Conservation (phyloP, 1,284 basidiomycete genomes). For the Paramarasmius palmivorus region DNA sequence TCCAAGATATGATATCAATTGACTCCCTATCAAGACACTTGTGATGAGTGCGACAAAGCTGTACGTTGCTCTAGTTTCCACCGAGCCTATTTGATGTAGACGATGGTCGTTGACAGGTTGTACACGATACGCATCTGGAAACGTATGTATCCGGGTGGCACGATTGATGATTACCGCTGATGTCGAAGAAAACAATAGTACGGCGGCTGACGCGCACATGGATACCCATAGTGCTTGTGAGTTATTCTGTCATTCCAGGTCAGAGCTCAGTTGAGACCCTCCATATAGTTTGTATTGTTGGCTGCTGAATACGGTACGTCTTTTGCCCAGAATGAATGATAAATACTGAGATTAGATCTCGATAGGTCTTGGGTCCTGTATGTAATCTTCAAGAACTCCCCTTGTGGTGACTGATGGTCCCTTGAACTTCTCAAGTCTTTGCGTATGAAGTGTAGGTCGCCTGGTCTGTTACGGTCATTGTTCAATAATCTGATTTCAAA, state of each 20-base stretch:
- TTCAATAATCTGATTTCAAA: neutral
- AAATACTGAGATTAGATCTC: neutral
- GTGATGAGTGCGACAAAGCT: slow-evolving; percentile 13
- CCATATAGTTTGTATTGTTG: neutral
- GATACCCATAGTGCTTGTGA: slow-evolving; percentile 11
- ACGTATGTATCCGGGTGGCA: slow-evolving; percentile 3
- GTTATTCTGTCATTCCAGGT: neutral
- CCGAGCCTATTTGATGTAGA: neutral
- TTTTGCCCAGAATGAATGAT: neutral
- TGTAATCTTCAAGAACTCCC: neutral
- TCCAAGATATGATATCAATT: neutral
- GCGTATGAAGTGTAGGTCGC: slow-evolving; percentile 9
- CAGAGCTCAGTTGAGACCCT: neutral
- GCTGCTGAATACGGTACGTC: slow-evolving; percentile 9
- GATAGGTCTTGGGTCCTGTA: slow-evolving; percentile 11
- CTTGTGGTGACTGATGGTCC: neutral
- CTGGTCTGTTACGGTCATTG: neutral
- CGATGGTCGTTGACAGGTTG: neutral
- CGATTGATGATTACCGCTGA: neutral
- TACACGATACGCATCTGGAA: slow-evolving; percentile 12
- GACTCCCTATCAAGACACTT: neutral
- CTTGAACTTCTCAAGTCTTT: slow-evolving; percentile 4
- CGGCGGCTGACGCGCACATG: slow-evolving; percentile 6
- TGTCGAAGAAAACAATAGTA: slow-evolving; percentile 1
- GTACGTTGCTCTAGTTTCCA: neutral